These are phyloP conservation scores for Triangularia verruculosa DNA, from an alignment of 2,329 filamentous ascomycete species.

Conservation along the genomic window DNA sequence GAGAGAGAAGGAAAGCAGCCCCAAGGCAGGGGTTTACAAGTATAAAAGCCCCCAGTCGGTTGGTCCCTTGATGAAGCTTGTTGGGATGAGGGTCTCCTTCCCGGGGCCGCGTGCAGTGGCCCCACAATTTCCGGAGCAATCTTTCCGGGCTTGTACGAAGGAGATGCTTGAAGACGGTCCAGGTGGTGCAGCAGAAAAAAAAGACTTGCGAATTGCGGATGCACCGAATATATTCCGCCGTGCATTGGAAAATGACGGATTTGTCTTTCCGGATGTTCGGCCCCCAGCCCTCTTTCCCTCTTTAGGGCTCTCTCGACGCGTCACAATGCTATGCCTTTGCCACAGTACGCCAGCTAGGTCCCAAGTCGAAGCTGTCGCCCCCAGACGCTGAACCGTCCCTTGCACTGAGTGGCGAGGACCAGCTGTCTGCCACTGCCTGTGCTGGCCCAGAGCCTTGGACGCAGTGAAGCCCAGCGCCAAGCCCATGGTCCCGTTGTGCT, in stretches of 20 bases:
- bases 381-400: not conserved
- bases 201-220: conserved; percentile 10
- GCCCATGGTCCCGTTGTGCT: conserved; percentile 5
- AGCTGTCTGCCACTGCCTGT: not conserved
- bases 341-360: conserved; percentile 10
- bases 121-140: conserved; percentile 18
- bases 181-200: conserved; percentile 16
- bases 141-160: conserved; percentile 11
- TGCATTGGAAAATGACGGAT: conserved; percentile 12
- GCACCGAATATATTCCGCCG: conserved; percentile 18
- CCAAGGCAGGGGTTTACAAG: not conserved
- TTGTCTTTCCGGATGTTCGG: conserved; percentile 7
- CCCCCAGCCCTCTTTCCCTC: conserved; percentile 19
- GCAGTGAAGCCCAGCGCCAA: not conserved
- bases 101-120: conserved; percentile 3
- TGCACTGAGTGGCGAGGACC: not conserved
- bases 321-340: conserved; percentile 20
- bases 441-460: not conserved
- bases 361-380: not conserved
- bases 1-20: not conserved
- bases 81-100: not conserved
- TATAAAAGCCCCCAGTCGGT: not conserved
- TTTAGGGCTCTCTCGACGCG: conserved; percentile 16
- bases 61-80: not conserved
- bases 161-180: conserved; percentile 9